Base-by-base conservation (phyloP, 2,329 filamentous ascomycete species). In the Dactylellina leptospora region DNA sequence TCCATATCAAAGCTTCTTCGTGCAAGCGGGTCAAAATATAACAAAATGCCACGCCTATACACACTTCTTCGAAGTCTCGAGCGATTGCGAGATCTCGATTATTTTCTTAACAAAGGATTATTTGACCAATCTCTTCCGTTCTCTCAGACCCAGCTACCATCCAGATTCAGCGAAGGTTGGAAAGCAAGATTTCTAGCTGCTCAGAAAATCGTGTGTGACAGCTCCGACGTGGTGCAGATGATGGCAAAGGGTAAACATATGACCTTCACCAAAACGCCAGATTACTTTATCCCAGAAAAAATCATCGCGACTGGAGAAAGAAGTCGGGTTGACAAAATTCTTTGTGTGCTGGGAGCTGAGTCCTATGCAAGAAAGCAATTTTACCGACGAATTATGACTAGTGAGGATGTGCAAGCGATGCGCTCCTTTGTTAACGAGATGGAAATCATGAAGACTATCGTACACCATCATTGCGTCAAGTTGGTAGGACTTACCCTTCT, bases 61-160 rank as follows among this genome's bases (percentile, higher is more conserved):
- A 77, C 76, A 33, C 61, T 78, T 6, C 71, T 79, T 16, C 75
- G 77, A 0, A 74, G 50, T 1, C 77, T 79, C 8, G 74, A 74
- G 4, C 42, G 71, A 2, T 61, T 78, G 8, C 44, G 75, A 4
- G 13, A 75, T 2, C 54, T 79, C 4, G 74, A 77, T 10, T 33
- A 40, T 13, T 71, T 78, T 27, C 16, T 78, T 16, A 58, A 72
- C 1, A 38, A 66, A 36, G 76, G 76, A 6, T 76, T 79, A 25
- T 66, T 50, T 1, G 78, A 79, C 28, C 23, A 73, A 38, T 79
- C 73, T 68, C 78, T 79, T 48, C 78, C 78, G 4, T 74, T 78
- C 33, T 62, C 66, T 8, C 20, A 40, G 3, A 56, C 48, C 10
- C 28, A 58, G n/a, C 62, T 79, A n/a, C 77, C 78, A 1, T 33